phyloP scores from a whole-genome alignment of 164 flowering plant genomes.

The Umbellularia californica region DNA sequence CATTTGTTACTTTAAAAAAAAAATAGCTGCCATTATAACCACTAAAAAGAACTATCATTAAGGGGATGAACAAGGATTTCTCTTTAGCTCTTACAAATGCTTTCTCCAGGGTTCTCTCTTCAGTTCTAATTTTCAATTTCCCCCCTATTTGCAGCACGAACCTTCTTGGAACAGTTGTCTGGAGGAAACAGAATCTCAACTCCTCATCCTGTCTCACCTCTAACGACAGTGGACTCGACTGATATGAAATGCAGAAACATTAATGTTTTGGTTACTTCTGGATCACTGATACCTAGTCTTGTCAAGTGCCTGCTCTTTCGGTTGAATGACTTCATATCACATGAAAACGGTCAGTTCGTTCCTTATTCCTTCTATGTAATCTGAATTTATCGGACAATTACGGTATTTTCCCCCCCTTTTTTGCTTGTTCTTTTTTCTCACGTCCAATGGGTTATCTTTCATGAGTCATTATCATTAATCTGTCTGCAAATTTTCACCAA shows the following conservation, averaged over 20 bases:
- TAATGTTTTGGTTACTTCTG: slow-evolving; percentile 86
- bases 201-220: slow-evolving; percentile 18
- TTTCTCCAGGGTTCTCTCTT: too few species aligned
- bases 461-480: not conserved
- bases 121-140: not conserved
- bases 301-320: slow-evolving; percentile 88
- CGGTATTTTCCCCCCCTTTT: not conserved
- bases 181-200: slow-evolving; percentile 23
- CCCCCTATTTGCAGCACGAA: slow-evolving; percentile 45
- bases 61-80: too few species aligned
- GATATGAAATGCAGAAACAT: slow-evolving; percentile 33
- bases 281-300: slow-evolving; percentile 86
- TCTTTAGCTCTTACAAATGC: too few species aligned
- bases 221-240: slow-evolving; percentile 13
- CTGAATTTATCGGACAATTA: not conserved
- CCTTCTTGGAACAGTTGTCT: slow-evolving; percentile 67
- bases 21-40: too few species aligned
- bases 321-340: slow-evolving; percentile 50
- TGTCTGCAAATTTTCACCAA: not conserved
- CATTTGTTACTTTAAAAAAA: too few species aligned
- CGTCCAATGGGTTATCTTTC: not conserved
- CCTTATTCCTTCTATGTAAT: not conserved
- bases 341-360: slow-evolving; percentile 55
- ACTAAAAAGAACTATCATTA: too few species aligned
- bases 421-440: not conserved